A percentile compares a stretch with the other conserved stretches of the same genome.
Evolutionary conservation across 768 basidiomycete species (phyloP).

Genomic region (Calvatia gigantea): DNA sequence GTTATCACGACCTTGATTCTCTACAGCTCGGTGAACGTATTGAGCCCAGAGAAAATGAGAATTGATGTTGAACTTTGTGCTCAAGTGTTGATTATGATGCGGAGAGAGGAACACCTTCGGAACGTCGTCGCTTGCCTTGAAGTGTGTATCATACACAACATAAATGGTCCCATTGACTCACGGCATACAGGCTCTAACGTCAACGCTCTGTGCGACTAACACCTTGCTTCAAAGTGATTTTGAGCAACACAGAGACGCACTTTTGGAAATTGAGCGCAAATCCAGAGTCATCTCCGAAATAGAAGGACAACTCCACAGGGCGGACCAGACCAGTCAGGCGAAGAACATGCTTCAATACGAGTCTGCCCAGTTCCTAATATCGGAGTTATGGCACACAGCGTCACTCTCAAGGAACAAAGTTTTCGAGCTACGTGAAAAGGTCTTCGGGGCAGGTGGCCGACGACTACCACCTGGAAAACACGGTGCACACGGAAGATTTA

Average conservation of each 20-base stretch:
- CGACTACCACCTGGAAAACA: conserved; percentile 46
- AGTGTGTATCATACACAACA: conserved; percentile 27
- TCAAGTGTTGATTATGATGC: conserved; percentile 63
- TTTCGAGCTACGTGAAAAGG: conserved; percentile 60
- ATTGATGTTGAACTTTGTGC: conserved; percentile 79
- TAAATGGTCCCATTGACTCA: background rate
- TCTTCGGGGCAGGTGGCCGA: conserved; percentile 60
- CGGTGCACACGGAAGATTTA: conserved; percentile 57
- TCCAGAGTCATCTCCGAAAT: conserved; percentile 48
- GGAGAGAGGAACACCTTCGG: conserved; percentile 64
- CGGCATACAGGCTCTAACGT: conserved; percentile 42
- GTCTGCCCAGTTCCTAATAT: conserved; percentile 61
- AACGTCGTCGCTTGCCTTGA: conserved; percentile 61
- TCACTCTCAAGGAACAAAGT: conserved; percentile 59
- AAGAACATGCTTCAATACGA: conserved; percentile 71
- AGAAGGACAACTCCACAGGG: conserved; percentile 45
- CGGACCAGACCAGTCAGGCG: conserved; percentile 55
- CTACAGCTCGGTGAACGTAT: conserved; percentile 42
- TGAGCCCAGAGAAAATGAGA: conserved; percentile 63
- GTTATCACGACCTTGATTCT: conserved; percentile 61
- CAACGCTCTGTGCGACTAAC: conserved; percentile 51
- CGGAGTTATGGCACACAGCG: conserved; percentile 66
- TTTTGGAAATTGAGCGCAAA: conserved; percentile 43
- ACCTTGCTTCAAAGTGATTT: conserved; percentile 56
- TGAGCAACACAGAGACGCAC: conserved; percentile 43